phyloP scores from a whole-genome alignment of 2,329 filamentous ascomycete species.

The Phoma sp. region DNA sequence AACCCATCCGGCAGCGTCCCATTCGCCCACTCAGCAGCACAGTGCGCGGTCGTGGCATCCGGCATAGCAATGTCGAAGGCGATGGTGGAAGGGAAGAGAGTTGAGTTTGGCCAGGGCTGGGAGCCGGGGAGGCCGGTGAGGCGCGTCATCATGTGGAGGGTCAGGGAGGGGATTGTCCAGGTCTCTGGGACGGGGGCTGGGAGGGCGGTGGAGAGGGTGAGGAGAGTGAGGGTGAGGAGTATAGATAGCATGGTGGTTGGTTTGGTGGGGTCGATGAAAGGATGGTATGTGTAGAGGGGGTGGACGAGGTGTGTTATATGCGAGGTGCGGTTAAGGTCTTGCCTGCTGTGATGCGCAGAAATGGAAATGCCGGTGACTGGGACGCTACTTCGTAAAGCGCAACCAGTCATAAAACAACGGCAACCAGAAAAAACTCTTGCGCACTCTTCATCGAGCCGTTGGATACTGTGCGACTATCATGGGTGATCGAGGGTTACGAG shows the following conservation, averaged over 20 bases:
- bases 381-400: background rate
- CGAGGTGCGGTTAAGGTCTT: background rate
- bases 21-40: constrained; percentile 20
- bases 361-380: background rate
- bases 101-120: constrained; percentile 25
- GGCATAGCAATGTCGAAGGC: constrained; percentile 29
- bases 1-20: constrained; percentile 17
- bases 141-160: constrained; percentile 38
- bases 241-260: background rate
- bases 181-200: constrained; percentile 8
- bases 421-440: background rate
- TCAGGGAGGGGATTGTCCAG: constrained; percentile 30
- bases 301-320: background rate
- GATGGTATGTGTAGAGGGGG: background rate
- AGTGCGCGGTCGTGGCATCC: constrained; percentile 8
- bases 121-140: constrained; percentile 30
- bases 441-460: background rate
- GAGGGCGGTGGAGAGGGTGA: constrained; percentile 1
- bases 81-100: constrained; percentile 31
- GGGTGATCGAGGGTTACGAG: background rate
- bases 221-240: background rate
- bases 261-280: background rate
- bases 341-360: background rate
- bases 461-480: background rate
- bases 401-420: background rate